Conservation (phyloP, 805 yeast species). For the Millerozyma miso region DNA sequence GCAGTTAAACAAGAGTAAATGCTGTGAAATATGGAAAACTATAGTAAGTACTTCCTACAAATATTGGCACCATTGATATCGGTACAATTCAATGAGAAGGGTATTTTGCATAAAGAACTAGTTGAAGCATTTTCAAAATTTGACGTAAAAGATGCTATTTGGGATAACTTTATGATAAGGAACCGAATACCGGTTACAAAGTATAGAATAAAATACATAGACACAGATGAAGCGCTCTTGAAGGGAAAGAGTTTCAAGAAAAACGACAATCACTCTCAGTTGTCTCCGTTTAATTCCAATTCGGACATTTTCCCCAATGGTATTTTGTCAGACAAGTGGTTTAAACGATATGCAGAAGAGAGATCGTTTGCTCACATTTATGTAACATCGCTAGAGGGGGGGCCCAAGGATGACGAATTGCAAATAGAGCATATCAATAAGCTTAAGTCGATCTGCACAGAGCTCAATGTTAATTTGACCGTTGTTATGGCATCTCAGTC, state of each 20-base stretch:
- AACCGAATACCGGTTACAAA: constrained; percentile 31
- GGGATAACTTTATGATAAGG: constrained; percentile 38
- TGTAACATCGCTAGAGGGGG: constrained; percentile 13
- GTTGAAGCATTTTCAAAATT: constrained; percentile 15
- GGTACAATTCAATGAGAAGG: constrained; percentile 10
- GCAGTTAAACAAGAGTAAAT: too few relatives aligned
- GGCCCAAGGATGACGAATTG: constrained; percentile 9
- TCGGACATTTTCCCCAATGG: constrained; percentile 28
- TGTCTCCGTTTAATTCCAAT: constrained; percentile 35
- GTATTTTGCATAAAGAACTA: constrained; percentile 5
- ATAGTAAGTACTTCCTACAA: constrained; percentile 21
- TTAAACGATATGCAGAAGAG: constrained; percentile 25
- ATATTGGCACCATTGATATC: constrained; percentile 33
- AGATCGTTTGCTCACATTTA: constrained; percentile 32
- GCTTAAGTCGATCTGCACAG: constrained; percentile 9
- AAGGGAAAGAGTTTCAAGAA: background rate
- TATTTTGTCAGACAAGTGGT: constrained; percentile 30
- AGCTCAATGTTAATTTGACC: constrained; percentile 14
- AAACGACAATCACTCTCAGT: constrained; percentile 18
- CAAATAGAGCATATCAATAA: constrained; percentile 14
- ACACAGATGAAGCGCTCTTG: constrained; percentile 1
- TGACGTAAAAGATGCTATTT: constrained; percentile 11
- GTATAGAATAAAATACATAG: constrained; percentile 20
- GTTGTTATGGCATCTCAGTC: constrained; percentile 20
- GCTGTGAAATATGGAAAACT: constrained; percentile 27